Conservation (phyloP, 768 basidiomycete genomes). For the Tricholoma terreum region DNA sequence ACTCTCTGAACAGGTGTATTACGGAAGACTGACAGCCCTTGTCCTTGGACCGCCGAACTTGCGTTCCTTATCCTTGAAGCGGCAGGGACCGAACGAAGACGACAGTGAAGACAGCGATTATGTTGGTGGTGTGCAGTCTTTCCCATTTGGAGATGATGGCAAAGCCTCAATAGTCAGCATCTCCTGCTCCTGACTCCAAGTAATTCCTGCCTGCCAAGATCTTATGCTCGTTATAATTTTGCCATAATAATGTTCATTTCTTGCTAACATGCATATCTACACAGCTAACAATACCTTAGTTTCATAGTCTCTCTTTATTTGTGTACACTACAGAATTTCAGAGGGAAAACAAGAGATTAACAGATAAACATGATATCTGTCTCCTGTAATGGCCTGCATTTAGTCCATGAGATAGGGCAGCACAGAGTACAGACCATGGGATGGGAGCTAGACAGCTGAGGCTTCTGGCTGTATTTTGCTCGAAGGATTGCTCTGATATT, state of each 20-base stretch:
- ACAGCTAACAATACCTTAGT: no score
- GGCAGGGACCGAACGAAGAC: constrained; percentile 9
- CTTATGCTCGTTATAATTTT: neutral
- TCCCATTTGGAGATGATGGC: constrained; percentile 58
- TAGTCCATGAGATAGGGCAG: neutral
- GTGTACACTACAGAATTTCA: neutral
- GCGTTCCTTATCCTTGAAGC: neutral
- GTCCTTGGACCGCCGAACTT: constrained; percentile 40
- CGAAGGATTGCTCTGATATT: constrained; percentile 38
- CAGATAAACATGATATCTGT: constrained; percentile 39
- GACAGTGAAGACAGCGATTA: constrained; percentile 7
- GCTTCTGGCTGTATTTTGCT: constrained; percentile 42
- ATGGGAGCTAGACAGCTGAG: constrained; percentile 38
- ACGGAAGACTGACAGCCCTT: constrained; percentile 60
- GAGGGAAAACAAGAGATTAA: constrained; percentile 12
- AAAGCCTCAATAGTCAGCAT: constrained; percentile 51
- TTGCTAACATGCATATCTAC: neutral
- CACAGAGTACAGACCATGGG: constrained; percentile 35
- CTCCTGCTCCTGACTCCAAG: constrained; percentile 37
- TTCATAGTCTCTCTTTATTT: no score
- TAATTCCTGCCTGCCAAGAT: neutral
- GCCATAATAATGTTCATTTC: neutral
- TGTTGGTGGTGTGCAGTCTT: constrained; percentile 11
- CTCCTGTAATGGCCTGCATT: constrained; percentile 21
- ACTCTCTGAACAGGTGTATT: constrained; percentile 62